Conservation (phyloP, 2,329 filamentous ascomycete species). For the Gyromitra esculenta region DNA sequence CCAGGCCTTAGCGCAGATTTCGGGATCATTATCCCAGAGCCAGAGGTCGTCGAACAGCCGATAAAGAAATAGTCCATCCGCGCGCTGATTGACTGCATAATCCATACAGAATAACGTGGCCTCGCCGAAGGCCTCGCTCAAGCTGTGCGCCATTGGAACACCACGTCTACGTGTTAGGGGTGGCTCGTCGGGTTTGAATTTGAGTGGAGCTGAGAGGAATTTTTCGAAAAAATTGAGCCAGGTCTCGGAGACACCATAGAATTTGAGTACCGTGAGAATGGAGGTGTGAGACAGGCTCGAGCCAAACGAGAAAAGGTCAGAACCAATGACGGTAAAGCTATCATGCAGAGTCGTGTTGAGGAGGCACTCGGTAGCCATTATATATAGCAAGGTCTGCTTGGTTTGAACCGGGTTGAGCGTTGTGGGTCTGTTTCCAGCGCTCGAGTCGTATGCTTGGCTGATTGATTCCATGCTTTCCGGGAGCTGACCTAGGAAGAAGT, state of each 20-base stretch:
- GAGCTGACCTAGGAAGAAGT: constrained; percentile 69
- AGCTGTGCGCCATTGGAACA: constrained; percentile 68
- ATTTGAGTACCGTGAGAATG: constrained; percentile 67
- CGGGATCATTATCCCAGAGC: constrained; percentile 70
- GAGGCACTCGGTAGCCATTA: constrained; percentile 68
- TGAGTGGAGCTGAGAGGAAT: constrained; percentile 70
- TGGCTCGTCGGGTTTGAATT: constrained; percentile 67
- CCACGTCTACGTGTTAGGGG: constrained; percentile 66
- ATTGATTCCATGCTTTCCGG: constrained; percentile 61
- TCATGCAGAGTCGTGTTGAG: constrained; percentile 64
- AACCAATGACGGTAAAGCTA: constrained; percentile 67
- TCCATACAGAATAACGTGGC: constrained; percentile 72
- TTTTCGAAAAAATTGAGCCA: constrained; percentile 70
- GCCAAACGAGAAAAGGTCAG: constrained; percentile 70
- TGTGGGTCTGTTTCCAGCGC: constrained; percentile 52
- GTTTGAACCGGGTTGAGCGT: constrained; percentile 63
- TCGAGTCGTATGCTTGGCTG: constrained; percentile 51
- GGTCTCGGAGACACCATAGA: constrained; percentile 67
- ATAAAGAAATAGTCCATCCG: constrained; percentile 67
- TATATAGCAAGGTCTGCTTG: constrained; percentile 69
- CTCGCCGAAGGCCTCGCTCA: constrained; percentile 71
- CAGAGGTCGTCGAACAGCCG: constrained; percentile 73
- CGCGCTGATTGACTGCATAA: constrained; percentile 70
- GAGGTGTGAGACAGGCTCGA: constrained; percentile 70
- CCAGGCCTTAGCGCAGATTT: constrained; percentile 69